Percentiles rank a stretch among this genome's conserved stretches.
These are phyloP conservation scores for Cyclocybe cylindracea DNA, from an alignment of 768 basidiomycete species.

Conservation along the genomic window DNA sequence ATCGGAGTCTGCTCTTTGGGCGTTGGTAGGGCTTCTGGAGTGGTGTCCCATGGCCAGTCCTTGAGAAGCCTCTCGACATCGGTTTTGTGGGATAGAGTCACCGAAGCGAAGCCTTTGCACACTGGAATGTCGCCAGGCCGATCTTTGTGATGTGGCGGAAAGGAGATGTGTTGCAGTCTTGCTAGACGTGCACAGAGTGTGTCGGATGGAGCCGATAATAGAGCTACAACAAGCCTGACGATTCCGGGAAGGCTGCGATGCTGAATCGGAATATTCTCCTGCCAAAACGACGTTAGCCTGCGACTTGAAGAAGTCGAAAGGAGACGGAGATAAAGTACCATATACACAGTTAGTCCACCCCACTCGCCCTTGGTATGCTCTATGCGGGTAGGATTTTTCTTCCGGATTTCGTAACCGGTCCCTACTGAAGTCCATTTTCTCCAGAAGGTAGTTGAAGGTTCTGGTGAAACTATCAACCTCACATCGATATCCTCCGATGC, in stretches of 20 bases:
- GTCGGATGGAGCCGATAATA: constrained; percentile 27
- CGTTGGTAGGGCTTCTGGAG: neutral
- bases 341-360: constrained; percentile 65
- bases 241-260: constrained; percentile 55
- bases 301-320: neutral
- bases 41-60: constrained; percentile 62
- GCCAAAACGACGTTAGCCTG: neutral
- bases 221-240: constrained; percentile 39
- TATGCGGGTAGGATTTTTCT: constrained; percentile 35
- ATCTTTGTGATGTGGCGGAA: constrained; percentile 69
- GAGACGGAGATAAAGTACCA: constrained; percentile 41
- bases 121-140: constrained; percentile 51
- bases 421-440: constrained; percentile 8
- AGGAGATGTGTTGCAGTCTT: constrained; percentile 51
- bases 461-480: constrained; percentile 53
- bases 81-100: constrained; percentile 47
- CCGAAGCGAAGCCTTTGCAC: constrained; percentile 77
- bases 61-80: constrained; percentile 44
- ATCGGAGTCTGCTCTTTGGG: neutral
- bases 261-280: constrained; percentile 73
- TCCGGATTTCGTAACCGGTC: constrained; percentile 68
- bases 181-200: constrained; percentile 1
- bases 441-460: constrained; percentile 33
- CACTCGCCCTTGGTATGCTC: constrained; percentile 45
- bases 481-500: constrained; percentile 52